Evolutionary conservation across 1,284 basidiomycete genomes (phyloP).

Genomic region (Cryptococcus hybrid): DNA sequence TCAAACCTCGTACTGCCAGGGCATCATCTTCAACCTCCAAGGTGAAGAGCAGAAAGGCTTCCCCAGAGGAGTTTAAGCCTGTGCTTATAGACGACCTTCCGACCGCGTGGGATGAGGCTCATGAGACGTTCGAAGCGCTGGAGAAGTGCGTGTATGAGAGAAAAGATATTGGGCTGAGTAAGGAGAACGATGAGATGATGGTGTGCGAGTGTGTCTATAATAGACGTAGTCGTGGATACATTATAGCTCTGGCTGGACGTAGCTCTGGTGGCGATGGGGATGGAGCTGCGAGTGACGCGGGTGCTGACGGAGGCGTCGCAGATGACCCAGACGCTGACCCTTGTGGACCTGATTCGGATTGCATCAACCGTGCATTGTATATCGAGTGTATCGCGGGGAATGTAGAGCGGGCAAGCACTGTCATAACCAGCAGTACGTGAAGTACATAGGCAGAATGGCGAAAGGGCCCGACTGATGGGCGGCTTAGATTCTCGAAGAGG

Average conservation of each 20-base stretch:
- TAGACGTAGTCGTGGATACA: conserved; percentile 60
- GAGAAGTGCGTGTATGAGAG: conserved; percentile 82
- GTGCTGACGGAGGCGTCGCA: conserved; percentile 10
- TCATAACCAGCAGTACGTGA: conserved; percentile 85
- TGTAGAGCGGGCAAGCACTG: conserved; percentile 82
- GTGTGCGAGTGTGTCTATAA: conserved; percentile 86
- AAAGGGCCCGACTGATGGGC: neutral
- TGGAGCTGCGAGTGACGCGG: conserved; percentile 8
- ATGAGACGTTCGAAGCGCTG: conserved; percentile 72
- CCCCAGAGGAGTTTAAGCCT: conserved; percentile 7
- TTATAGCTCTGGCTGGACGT: neutral
- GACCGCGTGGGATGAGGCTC: conserved; percentile 68
- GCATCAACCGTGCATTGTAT: conserved; percentile 96
- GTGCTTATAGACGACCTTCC: conserved; percentile 71
- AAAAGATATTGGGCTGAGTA: conserved; percentile 78
- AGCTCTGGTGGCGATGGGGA: conserved; percentile 6
- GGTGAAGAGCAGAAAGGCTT: neutral
- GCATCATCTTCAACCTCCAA: conserved; percentile 1
- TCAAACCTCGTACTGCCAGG: conserved; percentile 12
- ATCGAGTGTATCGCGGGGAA: conserved; percentile 87
- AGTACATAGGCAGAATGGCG: neutral
- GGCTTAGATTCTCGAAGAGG: conserved; percentile 74
- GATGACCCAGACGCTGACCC: conserved; percentile 62
- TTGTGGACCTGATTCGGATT: conserved; percentile 87
- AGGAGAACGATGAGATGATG: conserved; percentile 87